Base-by-base conservation (phyloP, 148 eudicot genomes). In the Nyssa sinensis region DNA sequence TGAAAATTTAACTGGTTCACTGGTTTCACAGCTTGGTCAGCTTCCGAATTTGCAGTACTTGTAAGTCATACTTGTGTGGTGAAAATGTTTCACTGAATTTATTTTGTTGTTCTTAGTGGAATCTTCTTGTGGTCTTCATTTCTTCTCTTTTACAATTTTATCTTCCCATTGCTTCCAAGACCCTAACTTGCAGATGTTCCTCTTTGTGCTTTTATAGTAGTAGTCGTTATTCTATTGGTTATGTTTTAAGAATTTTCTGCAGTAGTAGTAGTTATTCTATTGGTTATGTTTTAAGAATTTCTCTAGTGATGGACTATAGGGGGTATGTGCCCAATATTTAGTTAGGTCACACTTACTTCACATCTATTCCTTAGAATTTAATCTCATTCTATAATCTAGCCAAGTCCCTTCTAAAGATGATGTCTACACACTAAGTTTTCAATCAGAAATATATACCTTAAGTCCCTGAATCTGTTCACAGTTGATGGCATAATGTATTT, bases 11-110 rank as follows among this genome's bases (percentile, higher is more conserved):
- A 82, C 97, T 30, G 98, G 98, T 35, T 62, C 73, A 75, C 88
- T 93, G 75, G 97, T 86, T 89, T 16, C 91, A 27, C 83, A 80
- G 79, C 98, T 93, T 76, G 98, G 97, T 67, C 82, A 78, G 73
- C 98, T 93, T 74, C 41, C 71, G 33, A 89, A 74, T 70, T 88
- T 93, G 79, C 89, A 93, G 65, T 89, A 86, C 79, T 67, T 93
- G 98, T 93, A 89, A 86, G 98, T 85, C 53, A 34, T n/a, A n/a
- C n/a, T n/a, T 62, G 28, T 41, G 51, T 27, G 3, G 21, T 14
- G 59, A 33, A 58, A 58, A 3, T 30, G 59, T 51, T 55, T 70
- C 39, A 32, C 28, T 55, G 3, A 19, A n/a, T 25, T 25, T 19
- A n/a, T 53, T 60, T 21, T 16, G 11, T 25, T 58, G 49, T 58